Conservation (phyloP, 2,329 filamentous ascomycete species). For the Beauveria caledonica region DNA sequence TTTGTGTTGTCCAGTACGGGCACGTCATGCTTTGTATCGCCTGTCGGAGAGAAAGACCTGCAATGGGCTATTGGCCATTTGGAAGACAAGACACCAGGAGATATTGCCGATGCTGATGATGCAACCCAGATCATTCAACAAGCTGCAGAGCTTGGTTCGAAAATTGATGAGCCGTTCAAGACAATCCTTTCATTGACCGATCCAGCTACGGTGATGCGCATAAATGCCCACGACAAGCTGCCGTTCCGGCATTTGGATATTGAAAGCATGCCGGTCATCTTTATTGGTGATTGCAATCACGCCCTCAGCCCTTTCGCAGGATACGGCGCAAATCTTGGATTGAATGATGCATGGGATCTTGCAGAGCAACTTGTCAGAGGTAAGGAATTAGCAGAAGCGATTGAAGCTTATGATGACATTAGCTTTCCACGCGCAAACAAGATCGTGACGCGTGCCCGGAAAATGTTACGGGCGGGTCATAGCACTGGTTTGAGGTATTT, state of each 20-base stretch:
- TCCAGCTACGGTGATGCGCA: conserved; percentile 25
- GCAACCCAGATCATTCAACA: conserved; percentile 23
- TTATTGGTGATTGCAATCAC: conserved; percentile 43
- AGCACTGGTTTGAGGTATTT: conserved; percentile 18
- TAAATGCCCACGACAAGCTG: conserved; percentile 36
- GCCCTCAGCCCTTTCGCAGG: conserved; percentile 41
- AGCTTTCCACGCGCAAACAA: conserved; percentile 26
- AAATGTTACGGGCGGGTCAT: conserved; percentile 18
- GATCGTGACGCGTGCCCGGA: conserved; percentile 19
- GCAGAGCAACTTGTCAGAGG: conserved; percentile 29
- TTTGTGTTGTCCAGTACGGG: conserved; percentile 31
- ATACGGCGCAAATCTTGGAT: conserved; percentile 38
- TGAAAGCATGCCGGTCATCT: conserved; percentile 26
- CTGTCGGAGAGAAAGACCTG: conserved; percentile 30
- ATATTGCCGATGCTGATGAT: conserved; percentile 16
- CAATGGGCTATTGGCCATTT: conserved; percentile 35
- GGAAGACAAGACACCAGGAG: conserved; percentile 15
- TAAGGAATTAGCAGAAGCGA: conserved; percentile 18
- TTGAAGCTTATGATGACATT: conserved; percentile 27
- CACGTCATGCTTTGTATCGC: conserved; percentile 35
- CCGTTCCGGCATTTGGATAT: conserved; percentile 31
- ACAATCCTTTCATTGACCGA: conserved; percentile 32
- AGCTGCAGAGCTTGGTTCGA: conserved; percentile 23
- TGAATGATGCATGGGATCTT: conserved; percentile 39
- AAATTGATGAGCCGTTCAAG: conserved; percentile 31